A percentile compares a stretch with the other conserved stretches of the same genome.
phyloP scores from a whole-genome alignment of 495 filamentous ascomycete genomes.

The Polyplosphaeria fusca region DNA sequence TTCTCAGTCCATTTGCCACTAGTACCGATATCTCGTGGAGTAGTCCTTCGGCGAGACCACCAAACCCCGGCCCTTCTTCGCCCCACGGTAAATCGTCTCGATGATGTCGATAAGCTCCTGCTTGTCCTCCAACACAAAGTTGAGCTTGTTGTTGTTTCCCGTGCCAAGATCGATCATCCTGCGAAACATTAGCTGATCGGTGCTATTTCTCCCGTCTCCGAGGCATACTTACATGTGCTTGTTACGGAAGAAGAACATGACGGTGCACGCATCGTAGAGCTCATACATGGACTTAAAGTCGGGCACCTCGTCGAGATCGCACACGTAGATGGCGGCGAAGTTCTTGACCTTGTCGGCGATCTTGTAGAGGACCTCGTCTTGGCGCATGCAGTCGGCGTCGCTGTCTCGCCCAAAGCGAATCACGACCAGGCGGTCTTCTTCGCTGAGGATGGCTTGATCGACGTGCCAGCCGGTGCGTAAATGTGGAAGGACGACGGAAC shows the following conservation, averaged over 20 bases:
- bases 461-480: slow-evolving; percentile 93
- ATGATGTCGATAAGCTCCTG: slow-evolving; percentile 98
- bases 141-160: slow-evolving; percentile 97
- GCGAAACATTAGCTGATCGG: too few species aligned
- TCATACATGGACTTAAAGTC: slow-evolving; percentile 95
- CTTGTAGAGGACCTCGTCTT: slow-evolving; percentile 27
- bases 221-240: slow-evolving; percentile 99
- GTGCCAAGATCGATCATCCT: slow-evolving; percentile 52
- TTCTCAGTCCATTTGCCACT: too few species aligned
- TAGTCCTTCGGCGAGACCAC: slow-evolving; percentile 88
- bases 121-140: slow-evolving; percentile 97
- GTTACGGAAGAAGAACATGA: slow-evolving; percentile 94
- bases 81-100: slow-evolving; percentile 95
- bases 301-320: slow-evolving; percentile 91
- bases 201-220: slow-evolving; percentile 39
- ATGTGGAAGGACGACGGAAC: slow-evolving; percentile 91
- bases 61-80: slow-evolving; percentile 92
- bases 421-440: slow-evolving; percentile 94
- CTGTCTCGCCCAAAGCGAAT: slow-evolving; percentile 87
- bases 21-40: slow-evolving; percentile 38
- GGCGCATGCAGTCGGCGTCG: slow-evolving; percentile 52
- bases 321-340: slow-evolving; percentile 93
- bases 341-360: slow-evolving; percentile 76
- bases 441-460: slow-evolving; percentile 75
- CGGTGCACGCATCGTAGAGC: slow-evolving; percentile 58